Percentiles rank a stretch among this genome's conserved stretches.
phyloP scores from a whole-genome alignment of 805 yeast species.

The Jamesozyma piceae region DNA sequence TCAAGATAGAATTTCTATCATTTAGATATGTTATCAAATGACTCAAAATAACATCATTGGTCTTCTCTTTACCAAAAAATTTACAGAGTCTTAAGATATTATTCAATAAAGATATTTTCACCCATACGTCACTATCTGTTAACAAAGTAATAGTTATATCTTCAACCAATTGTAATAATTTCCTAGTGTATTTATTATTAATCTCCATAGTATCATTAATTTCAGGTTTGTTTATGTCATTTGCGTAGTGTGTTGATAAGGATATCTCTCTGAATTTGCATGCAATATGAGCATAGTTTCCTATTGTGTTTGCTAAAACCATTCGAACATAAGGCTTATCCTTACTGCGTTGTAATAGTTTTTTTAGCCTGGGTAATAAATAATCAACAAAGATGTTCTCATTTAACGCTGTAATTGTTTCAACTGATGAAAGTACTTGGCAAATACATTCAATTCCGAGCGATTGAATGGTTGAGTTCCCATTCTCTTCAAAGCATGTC shows the following conservation, averaged over 20 bases:
- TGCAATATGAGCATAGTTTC: slow-evolving; percentile 59
- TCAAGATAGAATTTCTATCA: slow-evolving; percentile 58
- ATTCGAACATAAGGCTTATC: slow-evolving; percentile 44
- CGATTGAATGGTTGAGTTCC: slow-evolving; percentile 53
- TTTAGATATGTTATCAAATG: slow-evolving; percentile 88
- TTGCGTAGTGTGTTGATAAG: slow-evolving; percentile 13
- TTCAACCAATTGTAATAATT: slow-evolving; percentile 41
- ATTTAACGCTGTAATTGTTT: slow-evolving; percentile 63
- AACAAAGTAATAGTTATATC: slow-evolving; percentile 53
- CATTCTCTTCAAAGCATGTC: slow-evolving; percentile 55
- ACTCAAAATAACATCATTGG: slow-evolving; percentile 80
- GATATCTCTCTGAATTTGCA: slow-evolving; percentile 55
- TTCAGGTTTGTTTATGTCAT: slow-evolving; percentile 8
- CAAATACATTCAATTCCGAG: slow-evolving; percentile 57
- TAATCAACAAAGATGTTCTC: slow-evolving; percentile 74
- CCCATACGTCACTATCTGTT: slow-evolving; percentile 59
- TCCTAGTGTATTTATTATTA: slow-evolving; percentile 16
- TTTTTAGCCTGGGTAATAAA: slow-evolving; percentile 57
- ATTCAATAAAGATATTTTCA: slow-evolving; percentile 57
- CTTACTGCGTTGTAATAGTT: slow-evolving; percentile 34
- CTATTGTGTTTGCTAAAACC: slow-evolving; percentile 63
- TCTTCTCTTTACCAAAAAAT: slow-evolving; percentile 76
- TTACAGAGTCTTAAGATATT: slow-evolving; percentile 71
- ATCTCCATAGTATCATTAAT: too few relatives aligned
- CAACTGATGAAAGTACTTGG: slow-evolving; percentile 56